Base-by-base conservation (phyloP, 306 rosid species). In the Quercus wislizeni region DNA sequence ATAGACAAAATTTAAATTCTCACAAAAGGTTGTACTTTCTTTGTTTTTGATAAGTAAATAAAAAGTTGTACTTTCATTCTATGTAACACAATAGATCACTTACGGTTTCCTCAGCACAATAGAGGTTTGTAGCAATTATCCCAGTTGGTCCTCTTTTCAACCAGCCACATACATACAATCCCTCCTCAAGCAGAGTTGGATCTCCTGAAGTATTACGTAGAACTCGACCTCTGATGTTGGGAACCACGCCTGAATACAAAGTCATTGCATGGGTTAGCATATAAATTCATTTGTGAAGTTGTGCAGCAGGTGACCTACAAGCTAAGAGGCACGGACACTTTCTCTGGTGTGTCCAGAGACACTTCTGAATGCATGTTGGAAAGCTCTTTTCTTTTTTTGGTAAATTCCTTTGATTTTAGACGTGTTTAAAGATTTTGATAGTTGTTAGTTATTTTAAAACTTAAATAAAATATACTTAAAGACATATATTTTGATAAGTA, bases 101-200 rank as follows among this genome's bases (percentile, higher is more conserved):
- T 83, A 95, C 97, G 52, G 99, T 95, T 88, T 95, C 96, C 89
- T 95, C 96, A 9, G 98, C 97, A 78, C 97, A 92, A 56, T 92
- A 78, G 51, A 90, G 92, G 92, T 92, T 92, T 86, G 98, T 89
- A 67, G 88, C 99, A 84, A 95, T 81, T 83, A 95, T 92, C 77
- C 99, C 98, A n/a, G 92, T 91, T n/a, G 98, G 99, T 69, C 97
- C 99, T 89, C 99, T 89, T 90, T 92, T 92, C 87, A 95, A 89
- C 98, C 99, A 95, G 64, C 99, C 99, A 76, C 97, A 90, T 69
- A 91, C 96, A 81, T 92, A 95, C 80, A 95, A 89, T 81, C 96
- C 97, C 78, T 90, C 87, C 88, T 89, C 99, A 52, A 81, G 70
- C 55, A 38, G 83, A 35, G 82, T 49, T 20, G 86, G 73, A 75